A percentile compares a stretch with the other conserved stretches of the same genome.
Evolutionary conservation across 345 rosid genomes (phyloP).

Genomic region (Murraya koenigii): DNA sequence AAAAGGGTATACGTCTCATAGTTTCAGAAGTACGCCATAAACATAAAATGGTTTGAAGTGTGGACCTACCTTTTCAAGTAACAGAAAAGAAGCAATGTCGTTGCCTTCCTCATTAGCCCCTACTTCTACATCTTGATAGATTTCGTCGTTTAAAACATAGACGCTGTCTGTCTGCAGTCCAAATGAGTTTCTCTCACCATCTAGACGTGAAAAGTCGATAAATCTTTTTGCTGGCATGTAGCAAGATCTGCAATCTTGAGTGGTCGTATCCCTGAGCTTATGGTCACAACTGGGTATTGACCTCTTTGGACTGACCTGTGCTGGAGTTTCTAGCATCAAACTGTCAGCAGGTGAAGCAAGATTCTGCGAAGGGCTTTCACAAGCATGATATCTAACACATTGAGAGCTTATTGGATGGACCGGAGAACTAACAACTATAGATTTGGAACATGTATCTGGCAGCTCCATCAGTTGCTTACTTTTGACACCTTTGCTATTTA

Average conservation of each 20-base stretch:
- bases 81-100: conserved; percentile 6
- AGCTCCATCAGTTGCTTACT: conserved; percentile 19
- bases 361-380: conserved; percentile 34
- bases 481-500: conserved; percentile 10
- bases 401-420: conserved; percentile 2
- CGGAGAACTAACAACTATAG: neutral
- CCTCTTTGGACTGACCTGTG: conserved; percentile 43
- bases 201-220: conserved; percentile 33
- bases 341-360: conserved; percentile 20
- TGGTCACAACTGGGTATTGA: conserved; percentile 30
- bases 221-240: conserved; percentile 44
- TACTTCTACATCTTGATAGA: conserved; percentile 6
- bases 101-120: neutral
- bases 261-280: conserved; percentile 7
- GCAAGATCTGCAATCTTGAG: conserved; percentile 15
- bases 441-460: conserved; percentile 8
- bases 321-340: conserved; percentile 40
- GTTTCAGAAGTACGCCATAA: neutral
- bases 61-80: conserved; percentile 20
- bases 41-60: neutral
- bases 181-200: conserved; percentile 14
- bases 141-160: conserved; percentile 4
- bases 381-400: conserved; percentile 9
- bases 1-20: neutral
- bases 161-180: conserved; percentile 7